These are phyloP conservation scores for Xylaria sp. DNA, from an alignment of 2,329 filamentous ascomycete species.

Conservation along the genomic window DNA sequence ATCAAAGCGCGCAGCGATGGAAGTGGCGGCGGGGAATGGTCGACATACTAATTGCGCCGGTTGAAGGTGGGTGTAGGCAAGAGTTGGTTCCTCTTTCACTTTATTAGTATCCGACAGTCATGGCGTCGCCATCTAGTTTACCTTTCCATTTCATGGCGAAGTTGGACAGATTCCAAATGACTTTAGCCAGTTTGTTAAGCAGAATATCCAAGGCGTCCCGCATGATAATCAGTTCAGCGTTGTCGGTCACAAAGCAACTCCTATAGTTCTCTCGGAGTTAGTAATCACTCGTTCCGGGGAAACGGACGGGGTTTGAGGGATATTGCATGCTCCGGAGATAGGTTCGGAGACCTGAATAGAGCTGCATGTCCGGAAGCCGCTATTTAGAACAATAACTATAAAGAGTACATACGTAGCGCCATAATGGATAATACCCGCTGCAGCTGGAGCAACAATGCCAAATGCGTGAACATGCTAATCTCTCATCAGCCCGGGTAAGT, in stretches of 20 bases:
- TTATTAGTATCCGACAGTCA: background rate
- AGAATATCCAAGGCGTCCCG: slow-evolving; percentile 77
- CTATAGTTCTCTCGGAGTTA: no score
- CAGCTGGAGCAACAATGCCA: slow-evolving; percentile 55
- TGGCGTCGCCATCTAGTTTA: background rate
- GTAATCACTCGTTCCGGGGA: no score
- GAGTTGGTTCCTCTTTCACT: slow-evolving; percentile 59
- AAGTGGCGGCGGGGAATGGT: background rate
- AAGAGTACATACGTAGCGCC: no score
- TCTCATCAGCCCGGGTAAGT: slow-evolving; percentile 3
- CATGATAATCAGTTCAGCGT: slow-evolving; percentile 76
- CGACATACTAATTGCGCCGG: slow-evolving; percentile 20
- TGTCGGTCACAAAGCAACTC: slow-evolving; percentile 64
- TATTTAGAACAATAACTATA: no score
- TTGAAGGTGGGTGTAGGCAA: slow-evolving; percentile 70
- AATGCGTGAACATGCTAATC: slow-evolving; percentile 72
- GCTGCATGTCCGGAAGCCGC: no score
- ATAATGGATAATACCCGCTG: slow-evolving; percentile 80
- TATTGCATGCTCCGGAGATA: no score
- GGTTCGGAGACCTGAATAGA: no score
- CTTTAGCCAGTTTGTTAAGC: slow-evolving; percentile 76
- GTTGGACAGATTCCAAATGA: slow-evolving; percentile 73
- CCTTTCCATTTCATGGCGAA: slow-evolving; percentile 71
- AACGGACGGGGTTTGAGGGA: no score
- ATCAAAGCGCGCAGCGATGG: background rate